phyloP scores from a whole-genome alignment of 768 basidiomycete genomes.

The Harrya chromipes region DNA sequence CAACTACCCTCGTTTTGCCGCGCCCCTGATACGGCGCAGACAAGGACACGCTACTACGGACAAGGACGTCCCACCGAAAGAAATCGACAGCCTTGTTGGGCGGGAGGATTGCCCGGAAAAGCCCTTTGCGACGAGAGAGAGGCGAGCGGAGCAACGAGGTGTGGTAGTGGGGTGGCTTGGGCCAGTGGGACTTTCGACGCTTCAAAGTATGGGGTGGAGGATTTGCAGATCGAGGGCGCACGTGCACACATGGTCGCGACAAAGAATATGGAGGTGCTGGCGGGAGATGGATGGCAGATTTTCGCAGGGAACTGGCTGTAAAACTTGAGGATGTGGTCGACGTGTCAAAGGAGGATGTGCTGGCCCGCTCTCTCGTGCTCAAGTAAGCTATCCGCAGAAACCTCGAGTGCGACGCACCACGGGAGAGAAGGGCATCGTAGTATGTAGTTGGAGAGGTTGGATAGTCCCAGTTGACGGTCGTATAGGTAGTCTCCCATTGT shows the following conservation, averaged over 20 bases:
- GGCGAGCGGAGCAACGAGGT: constrained; percentile 26
- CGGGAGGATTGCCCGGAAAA: constrained; percentile 20
- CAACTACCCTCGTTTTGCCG: not conserved
- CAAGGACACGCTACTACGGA: not conserved
- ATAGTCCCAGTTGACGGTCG: constrained; percentile 21
- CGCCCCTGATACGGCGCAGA: not conserved
- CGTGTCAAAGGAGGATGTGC: not conserved
- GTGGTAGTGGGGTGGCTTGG: constrained; percentile 30
- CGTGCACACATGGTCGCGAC: constrained; percentile 1
- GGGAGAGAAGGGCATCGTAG: constrained; percentile 21
- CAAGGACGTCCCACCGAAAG: constrained; percentile 22
- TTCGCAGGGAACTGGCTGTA: not conserved
- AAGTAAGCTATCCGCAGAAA: constrained; percentile 25
- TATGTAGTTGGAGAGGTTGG: constrained; percentile 12
- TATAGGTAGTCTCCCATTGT: constrained; percentile 10
- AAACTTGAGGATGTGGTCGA: constrained; percentile 1
- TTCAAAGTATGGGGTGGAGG: constrained; percentile 5
- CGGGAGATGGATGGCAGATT: not conserved
- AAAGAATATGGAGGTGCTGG: constrained; percentile 1
- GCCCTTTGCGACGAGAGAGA: constrained; percentile 24
- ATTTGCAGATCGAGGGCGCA: constrained; percentile 8
- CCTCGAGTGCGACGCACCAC: constrained; percentile 27
- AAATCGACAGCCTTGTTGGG: constrained; percentile 24
- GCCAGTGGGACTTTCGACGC: constrained; percentile 15
- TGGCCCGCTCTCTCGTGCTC: constrained; percentile 6